Percentiles rank a stretch among this genome's conserved stretches.
Conservation (phyloP, 305 asterid species). For the Fraxinus xanthoxyloides region DNA sequence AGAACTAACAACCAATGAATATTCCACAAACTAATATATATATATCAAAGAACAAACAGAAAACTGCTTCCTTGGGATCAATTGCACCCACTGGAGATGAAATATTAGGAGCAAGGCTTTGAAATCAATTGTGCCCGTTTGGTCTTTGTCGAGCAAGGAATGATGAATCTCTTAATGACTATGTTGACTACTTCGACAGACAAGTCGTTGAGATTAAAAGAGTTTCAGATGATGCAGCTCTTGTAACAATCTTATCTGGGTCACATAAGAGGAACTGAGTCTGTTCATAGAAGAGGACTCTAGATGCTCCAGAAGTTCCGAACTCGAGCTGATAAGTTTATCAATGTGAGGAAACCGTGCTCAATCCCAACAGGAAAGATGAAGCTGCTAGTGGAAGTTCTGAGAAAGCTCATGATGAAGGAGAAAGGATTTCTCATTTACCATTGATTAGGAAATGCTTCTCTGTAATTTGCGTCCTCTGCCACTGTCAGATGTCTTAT, state of each 20-base stretch:
- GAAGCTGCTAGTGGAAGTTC: background rate
- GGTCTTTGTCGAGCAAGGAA: background rate
- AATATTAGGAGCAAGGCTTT: background rate
- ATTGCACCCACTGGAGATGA: background rate
- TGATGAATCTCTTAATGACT: background rate
- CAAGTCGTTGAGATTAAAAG: background rate
- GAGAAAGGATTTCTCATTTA: constrained; percentile 30
- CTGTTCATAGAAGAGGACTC: background rate
- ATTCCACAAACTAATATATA: constrained; percentile 16
- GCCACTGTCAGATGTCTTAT: constrained; percentile 44
- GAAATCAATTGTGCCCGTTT: background rate
- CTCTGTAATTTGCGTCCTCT: constrained; percentile 61
- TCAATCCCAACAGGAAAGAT: background rate
- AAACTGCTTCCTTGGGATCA: background rate
- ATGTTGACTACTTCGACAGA: background rate
- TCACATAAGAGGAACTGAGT: background rate
- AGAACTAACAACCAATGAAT: constrained; percentile 1
- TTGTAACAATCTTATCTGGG: background rate
- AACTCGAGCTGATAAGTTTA: background rate
- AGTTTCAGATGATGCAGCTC: background rate
- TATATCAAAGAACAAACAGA: background rate
- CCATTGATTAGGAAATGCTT: constrained; percentile 89
- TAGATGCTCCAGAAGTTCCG: background rate
- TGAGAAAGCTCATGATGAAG: background rate
- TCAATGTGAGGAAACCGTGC: background rate